A percentile compares a stretch with the other conserved stretches of the same genome.
phyloP scores from a whole-genome alignment of 345 rosid genomes.

The Limnanthes douglasii region DNA sequence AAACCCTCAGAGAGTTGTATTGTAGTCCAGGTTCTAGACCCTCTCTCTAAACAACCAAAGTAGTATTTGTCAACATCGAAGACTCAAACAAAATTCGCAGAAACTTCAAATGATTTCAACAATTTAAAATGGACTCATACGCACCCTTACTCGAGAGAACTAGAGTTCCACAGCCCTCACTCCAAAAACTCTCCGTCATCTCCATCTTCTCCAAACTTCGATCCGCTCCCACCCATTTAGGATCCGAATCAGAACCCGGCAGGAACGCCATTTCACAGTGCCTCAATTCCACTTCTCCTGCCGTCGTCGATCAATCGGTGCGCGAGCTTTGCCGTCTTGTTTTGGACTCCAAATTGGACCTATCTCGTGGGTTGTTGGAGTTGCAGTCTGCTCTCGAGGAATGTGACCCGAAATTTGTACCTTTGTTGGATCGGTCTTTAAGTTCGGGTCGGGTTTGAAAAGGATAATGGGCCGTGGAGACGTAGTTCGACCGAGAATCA shows the following conservation, averaged over 20 bases:
- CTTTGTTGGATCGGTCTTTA: conserved; percentile 46
- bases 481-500: conserved; percentile 39
- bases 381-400: conserved; percentile 86
- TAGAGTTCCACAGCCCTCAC: conserved; percentile 66
- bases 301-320: conserved; percentile 82
- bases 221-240: conserved; percentile 31
- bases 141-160: conserved; percentile 51
- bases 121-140: conserved; percentile 77
- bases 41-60: too few species aligned
- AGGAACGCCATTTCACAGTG: conserved; percentile 54
- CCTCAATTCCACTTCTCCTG: conserved; percentile 36
- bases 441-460: conserved; percentile 34
- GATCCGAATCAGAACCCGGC: conserved; percentile 47
- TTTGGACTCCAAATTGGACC: conserved; percentile 32
- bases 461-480: conserved; percentile 34
- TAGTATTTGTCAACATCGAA: too few species aligned
- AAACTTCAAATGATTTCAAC: too few species aligned
- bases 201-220: conserved; percentile 76
- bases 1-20: too few species aligned
- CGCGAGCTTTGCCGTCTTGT: conserved; percentile 84
- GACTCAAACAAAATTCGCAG: too few species aligned
- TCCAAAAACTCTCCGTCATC: conserved; percentile 59
- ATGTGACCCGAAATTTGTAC: conserved; percentile 32
- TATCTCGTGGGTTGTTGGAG: conserved; percentile 50
- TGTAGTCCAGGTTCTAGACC: too few species aligned